Percentiles rank a stretch among this genome's conserved stretches.
phyloP scores from a whole-genome alignment of 2,329 filamentous ascomycete species.

The Paecilomyces fulvus region DNA sequence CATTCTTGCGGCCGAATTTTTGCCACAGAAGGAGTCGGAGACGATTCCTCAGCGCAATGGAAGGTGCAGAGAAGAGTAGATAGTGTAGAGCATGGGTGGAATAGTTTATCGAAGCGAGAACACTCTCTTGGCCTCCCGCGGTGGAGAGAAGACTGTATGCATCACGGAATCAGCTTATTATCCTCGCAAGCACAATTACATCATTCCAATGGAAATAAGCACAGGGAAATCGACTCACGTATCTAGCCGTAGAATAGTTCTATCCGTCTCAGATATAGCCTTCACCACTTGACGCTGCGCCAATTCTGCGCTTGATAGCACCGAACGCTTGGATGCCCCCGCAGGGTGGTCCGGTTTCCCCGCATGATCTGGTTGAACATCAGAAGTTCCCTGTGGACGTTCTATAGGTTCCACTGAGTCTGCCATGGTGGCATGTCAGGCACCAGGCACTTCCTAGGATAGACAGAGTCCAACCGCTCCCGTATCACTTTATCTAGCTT shows the following conservation, averaged over 20 bases:
- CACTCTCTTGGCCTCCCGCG: constrained; percentile 59
- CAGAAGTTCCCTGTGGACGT: constrained; percentile 5
- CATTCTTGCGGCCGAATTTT: constrained; percentile 3
- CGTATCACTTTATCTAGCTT: not conserved
- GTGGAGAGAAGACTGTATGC: constrained; percentile 56
- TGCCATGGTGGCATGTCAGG: constrained; percentile 11
- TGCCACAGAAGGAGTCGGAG: constrained; percentile 35
- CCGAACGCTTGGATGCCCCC: constrained; percentile 4
- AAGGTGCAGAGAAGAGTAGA: constrained; percentile 48
- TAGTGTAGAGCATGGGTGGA: constrained; percentile 53
- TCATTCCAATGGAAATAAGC: not conserved
- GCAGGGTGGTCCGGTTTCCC: constrained; percentile 15
- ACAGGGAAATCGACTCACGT: constrained; percentile 8
- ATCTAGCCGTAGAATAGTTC: constrained; percentile 8
- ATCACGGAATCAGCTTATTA: not conserved
- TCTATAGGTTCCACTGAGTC: constrained; percentile 11
- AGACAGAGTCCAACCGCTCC: constrained; percentile 4
- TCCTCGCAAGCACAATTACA: not conserved
- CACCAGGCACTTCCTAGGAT: constrained; percentile 1
- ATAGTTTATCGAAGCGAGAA: constrained; percentile 63
- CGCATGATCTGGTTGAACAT: constrained; percentile 11
- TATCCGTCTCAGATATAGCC: constrained; percentile 5
- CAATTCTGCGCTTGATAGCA: constrained; percentile 1
- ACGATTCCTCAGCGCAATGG: constrained; percentile 32
- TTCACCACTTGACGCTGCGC: constrained; percentile 10